Percentiles rank a stretch among this genome's conserved stretches.
phyloP scores from a whole-genome alignment of 1,139 yeast species.

The Arxiozyma bovina region DNA sequence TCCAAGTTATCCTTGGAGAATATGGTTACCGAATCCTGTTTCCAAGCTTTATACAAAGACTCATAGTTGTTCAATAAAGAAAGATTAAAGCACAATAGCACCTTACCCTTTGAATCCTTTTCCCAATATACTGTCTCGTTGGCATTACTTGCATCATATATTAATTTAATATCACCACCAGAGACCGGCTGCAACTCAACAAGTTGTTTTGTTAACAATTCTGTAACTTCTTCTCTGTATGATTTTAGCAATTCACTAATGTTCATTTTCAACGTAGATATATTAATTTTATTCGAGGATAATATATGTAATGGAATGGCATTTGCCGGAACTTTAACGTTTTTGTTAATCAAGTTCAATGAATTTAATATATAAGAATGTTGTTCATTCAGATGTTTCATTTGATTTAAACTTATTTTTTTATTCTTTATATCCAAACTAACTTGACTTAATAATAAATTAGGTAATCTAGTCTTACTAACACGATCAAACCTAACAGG shows the following conservation, averaged over 20 bases:
- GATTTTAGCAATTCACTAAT: background rate
- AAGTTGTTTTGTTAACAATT: background rate
- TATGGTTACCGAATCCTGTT: background rate
- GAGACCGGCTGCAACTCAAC: background rate
- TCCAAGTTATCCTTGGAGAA: background rate
- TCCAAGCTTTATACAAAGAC: constrained; percentile 1
- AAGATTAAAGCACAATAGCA: background rate
- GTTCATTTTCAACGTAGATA: background rate
- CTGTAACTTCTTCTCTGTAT: background rate
- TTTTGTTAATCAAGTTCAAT: background rate
- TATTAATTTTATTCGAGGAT: background rate
- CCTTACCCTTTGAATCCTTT: background rate
- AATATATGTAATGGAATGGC: constrained; percentile 8
- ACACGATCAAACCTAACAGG: constrained; percentile 26
- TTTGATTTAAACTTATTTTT: constrained; percentile 3
- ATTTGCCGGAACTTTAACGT: background rate
- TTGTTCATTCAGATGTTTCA: constrained; percentile 7
- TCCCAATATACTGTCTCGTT: background rate
- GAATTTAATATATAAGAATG: constrained; percentile 23
- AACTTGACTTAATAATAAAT: constrained; percentile 19
- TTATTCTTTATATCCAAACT: constrained; percentile 8
- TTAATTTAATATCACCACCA: background rate
- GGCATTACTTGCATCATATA: background rate
- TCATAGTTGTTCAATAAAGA: background rate
- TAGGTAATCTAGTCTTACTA: constrained; percentile 18